A percentile compares a stretch with the other conserved stretches of the same genome.
Evolutionary conservation across 768 basidiomycete genomes (phyloP).

Genomic region (Aureoboletus auriporus): DNA sequence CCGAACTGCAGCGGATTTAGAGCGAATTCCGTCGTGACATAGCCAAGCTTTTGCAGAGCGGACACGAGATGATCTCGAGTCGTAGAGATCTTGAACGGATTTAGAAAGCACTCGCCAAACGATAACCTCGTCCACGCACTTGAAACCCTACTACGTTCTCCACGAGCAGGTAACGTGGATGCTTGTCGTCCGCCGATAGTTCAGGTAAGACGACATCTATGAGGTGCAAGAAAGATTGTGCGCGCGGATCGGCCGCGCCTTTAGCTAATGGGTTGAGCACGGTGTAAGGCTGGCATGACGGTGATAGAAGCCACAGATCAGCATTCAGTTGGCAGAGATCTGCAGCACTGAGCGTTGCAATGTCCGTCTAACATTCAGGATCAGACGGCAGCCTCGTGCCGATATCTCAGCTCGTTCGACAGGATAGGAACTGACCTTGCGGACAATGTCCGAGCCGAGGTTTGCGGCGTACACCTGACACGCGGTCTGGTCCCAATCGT

Average conservation of each 20-base stretch:
- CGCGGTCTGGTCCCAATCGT: conserved; percentile 79
- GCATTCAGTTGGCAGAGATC: conserved; percentile 47
- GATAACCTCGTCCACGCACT: conserved; percentile 37
- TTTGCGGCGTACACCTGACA: conserved; percentile 68
- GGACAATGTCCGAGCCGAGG: conserved; percentile 42
- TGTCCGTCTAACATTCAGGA: conserved; percentile 45
- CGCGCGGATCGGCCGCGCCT: conserved; percentile 69
- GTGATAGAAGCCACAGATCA: conserved; percentile 74
- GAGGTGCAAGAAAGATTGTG: conserved; percentile 71
- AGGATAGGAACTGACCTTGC: conserved; percentile 24
- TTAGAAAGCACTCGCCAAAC: conserved; percentile 2
- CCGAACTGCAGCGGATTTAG: conserved; percentile 76
- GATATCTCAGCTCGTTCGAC: not conserved
- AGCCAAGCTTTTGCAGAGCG: conserved; percentile 51
- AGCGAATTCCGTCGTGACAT: conserved; percentile 56
- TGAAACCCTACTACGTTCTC: conserved; percentile 86
- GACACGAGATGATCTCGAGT: conserved; percentile 56
- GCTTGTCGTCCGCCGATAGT: conserved; percentile 38
- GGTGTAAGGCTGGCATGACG: conserved; percentile 83
- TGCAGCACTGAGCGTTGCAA: conserved; percentile 49
- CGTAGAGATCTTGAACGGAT: conserved; percentile 50
- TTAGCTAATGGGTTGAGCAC: conserved; percentile 70
- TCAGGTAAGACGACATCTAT: conserved; percentile 59
- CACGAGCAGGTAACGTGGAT: conserved; percentile 60
- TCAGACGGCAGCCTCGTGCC: not conserved